Evolutionary conservation across 176 grass and related monocot species (phyloP).

Genomic region (Thinopyrum elongatum): DNA sequence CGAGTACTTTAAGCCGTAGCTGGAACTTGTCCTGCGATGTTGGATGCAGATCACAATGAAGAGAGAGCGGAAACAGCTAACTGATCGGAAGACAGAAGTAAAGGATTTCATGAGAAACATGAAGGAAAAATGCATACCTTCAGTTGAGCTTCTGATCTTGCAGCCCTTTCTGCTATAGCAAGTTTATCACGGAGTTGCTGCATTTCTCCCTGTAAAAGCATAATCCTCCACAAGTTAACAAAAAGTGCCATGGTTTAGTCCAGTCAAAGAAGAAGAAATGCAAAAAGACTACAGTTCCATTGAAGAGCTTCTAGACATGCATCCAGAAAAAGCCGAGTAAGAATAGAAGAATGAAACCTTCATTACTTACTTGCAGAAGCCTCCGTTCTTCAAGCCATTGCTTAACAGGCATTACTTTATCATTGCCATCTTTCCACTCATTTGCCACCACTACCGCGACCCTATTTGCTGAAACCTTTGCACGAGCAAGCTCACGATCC

Average conservation of each 20-base stretch:
- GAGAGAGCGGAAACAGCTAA: neutral
- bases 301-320: neutral
- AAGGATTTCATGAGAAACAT: neutral
- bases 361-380: constrained; percentile 70
- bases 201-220: constrained; percentile 77
- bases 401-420: constrained; percentile 99
- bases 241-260: neutral
- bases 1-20: constrained; percentile 82
- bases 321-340: neutral
- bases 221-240: constrained; percentile 24
- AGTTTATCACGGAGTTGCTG: constrained; percentile 98
- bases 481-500: constrained; percentile 88
- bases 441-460: constrained; percentile 99
- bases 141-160: constrained; percentile 89
- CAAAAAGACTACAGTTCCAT: neutral
- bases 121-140: constrained; percentile 47
- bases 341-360: neutral
- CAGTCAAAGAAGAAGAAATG: neutral
- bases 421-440: constrained; percentile 98
- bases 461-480: constrained; percentile 94
- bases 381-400: constrained; percentile 96
- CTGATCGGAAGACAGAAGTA: neutral
- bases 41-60: constrained; percentile 22
- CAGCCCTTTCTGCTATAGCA: constrained; percentile 76
- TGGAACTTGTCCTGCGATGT: constrained; percentile 85